Conservation (phyloP, 2,329 filamentous ascomycete species). For the Orbilia javanica region DNA sequence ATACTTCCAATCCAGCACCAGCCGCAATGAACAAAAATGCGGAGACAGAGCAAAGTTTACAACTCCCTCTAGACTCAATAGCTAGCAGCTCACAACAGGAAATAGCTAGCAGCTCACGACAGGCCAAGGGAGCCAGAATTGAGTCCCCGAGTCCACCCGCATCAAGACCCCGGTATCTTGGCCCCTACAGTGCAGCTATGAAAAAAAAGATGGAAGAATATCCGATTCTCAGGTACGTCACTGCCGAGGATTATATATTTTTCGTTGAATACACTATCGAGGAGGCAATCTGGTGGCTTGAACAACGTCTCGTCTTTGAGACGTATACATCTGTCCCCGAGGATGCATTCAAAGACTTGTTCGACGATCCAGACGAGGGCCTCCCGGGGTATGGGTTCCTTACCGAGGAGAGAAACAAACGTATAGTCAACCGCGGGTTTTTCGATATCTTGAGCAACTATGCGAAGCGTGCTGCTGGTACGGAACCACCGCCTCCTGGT, state of each 20-base stretch:
- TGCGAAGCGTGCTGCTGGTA: constrained; percentile 3
- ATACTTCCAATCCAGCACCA: background rate
- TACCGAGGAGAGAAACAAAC: constrained; percentile 33
- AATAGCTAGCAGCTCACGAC: background rate
- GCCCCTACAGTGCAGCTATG: too few species aligned
- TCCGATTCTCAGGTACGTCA: background rate
- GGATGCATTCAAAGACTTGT: constrained; percentile 27
- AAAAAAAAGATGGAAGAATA: background rate
- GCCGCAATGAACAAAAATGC: background rate
- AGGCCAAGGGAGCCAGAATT: too few species aligned
- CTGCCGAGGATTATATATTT: background rate
- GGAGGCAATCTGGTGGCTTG: constrained; percentile 49
- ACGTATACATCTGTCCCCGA: constrained; percentile 16
- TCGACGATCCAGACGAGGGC: constrained; percentile 39
- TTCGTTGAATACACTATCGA: constrained; percentile 37
- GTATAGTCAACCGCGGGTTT: background rate
- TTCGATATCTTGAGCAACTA: constrained; percentile 44
- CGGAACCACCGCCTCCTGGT: background rate
- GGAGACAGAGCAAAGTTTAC: background rate
- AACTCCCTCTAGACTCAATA: background rate
- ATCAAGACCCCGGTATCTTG: background rate
- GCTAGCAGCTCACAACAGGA: background rate
- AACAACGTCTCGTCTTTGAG: constrained; percentile 32
- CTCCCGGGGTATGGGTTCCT: constrained; percentile 41
- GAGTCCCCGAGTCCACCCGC: background rate